Evolutionary conservation across 352 stramenopile genomes (phyloP).

Genomic region (Globisporangium megalacanthum): DNA sequence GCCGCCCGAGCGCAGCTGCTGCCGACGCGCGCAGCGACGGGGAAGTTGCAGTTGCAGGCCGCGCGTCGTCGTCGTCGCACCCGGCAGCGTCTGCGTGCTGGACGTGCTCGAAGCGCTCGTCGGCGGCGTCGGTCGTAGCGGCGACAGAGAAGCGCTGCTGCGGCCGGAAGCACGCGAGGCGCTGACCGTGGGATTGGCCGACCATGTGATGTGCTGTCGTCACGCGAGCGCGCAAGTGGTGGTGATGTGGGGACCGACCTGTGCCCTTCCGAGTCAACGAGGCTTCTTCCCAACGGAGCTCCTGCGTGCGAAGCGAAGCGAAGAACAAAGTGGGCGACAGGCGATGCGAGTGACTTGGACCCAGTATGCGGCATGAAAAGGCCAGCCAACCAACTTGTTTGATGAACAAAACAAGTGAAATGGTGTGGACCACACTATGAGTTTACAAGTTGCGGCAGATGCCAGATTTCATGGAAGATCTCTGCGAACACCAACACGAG

Average conservation of each 20-base stretch:
- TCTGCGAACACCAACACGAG: too few relatives aligned
- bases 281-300: too few relatives aligned
- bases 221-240: too few relatives aligned
- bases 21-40: neutral
- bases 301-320: too few relatives aligned
- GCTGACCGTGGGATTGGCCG: conserved; percentile 28
- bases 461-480: too few relatives aligned
- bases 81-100: conserved; percentile 1
- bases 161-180: conserved; percentile 60
- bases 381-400: too few relatives aligned
- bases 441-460: too few relatives aligned
- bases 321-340: neutral
- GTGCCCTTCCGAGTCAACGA: too few relatives aligned
- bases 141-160: conserved; percentile 40
- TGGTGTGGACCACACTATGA: too few relatives aligned
- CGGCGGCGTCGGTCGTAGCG: neutral
- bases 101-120: conserved; percentile 12
- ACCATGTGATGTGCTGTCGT: neutral
- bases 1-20: conserved; percentile 1
- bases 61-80: neutral
- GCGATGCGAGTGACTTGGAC: neutral
- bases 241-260: too few relatives aligned
- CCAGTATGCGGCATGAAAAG: too few relatives aligned
- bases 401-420: too few relatives aligned
- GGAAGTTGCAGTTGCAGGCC: neutral